phyloP scores from a whole-genome alignment of 495 filamentous ascomycete genomes.

The Penicillium paxilli region DNA sequence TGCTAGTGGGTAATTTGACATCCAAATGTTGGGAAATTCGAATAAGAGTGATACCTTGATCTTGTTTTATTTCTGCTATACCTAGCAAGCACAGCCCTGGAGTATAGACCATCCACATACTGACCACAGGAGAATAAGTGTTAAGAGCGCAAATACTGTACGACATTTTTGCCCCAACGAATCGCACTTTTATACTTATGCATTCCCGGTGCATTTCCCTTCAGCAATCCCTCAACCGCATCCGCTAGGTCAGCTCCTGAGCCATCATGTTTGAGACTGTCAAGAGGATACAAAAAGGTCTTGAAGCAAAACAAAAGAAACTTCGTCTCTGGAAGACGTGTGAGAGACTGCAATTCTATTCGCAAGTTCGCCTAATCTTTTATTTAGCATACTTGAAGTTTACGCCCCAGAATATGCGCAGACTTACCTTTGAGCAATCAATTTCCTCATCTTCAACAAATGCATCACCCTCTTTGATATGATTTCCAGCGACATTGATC shows the following conservation, averaged over 20 bases:
- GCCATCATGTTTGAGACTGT: background rate
- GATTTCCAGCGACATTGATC: background rate
- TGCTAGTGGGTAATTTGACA: no score
- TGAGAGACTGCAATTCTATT: background rate
- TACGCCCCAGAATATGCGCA: no score
- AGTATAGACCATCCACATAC: no score
- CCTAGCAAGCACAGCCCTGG: no score
- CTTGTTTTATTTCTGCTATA: no score
- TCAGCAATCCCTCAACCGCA: background rate
- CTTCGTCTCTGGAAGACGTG: background rate
- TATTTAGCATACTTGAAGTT: no score
- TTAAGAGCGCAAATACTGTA: background rate
- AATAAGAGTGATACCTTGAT: no score
- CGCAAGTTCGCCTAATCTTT: background rate
- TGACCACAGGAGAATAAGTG: no score
- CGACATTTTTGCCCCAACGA: background rate
- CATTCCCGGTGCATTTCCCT: background rate
- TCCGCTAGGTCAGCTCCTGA: background rate
- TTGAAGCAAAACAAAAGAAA: background rate
- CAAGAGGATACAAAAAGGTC: background rate
- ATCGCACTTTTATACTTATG: background rate
- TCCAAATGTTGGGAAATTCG: no score
- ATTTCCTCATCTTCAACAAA: background rate
- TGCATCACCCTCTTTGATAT: background rate
- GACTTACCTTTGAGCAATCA: background rate